Percentiles rank a stretch among this genome's conserved stretches.
These are phyloP conservation scores for Hymenoscyphus repandus DNA, from an alignment of 2,329 filamentous ascomycete species.

Conservation along the genomic window DNA sequence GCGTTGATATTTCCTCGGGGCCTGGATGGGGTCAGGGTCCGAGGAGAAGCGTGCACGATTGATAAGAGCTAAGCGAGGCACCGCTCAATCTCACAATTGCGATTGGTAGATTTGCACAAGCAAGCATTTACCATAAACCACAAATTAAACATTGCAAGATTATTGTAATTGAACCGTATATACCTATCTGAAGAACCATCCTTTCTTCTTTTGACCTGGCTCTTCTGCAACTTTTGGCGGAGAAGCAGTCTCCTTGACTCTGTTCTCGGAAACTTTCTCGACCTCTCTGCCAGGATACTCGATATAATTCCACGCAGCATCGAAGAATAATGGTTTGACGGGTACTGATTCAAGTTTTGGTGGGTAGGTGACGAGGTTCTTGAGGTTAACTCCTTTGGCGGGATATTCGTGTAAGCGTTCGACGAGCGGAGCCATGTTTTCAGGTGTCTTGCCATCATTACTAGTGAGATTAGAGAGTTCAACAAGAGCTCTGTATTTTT, in stretches of 20 bases:
- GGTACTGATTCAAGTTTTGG: conserved; percentile 78
- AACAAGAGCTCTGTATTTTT: conserved; percentile 79
- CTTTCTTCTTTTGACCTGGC: conserved; percentile 54
- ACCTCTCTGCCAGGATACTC: conserved; percentile 68
- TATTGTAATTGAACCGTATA: not conserved
- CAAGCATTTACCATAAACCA: not conserved
- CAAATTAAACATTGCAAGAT: not conserved
- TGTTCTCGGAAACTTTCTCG: conserved; percentile 24
- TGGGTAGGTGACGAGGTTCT: conserved; percentile 80
- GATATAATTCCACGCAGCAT: conserved; percentile 97
- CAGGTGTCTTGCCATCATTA: conserved; percentile 32
- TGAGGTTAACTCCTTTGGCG: conserved; percentile 60
- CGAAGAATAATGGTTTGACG: conserved; percentile 91
- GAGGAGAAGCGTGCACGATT: too few relatives aligned
- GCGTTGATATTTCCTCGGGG: too few relatives aligned
- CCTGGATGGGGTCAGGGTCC: too few relatives aligned
- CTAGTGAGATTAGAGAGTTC: conserved; percentile 64
- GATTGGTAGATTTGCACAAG: not conserved
- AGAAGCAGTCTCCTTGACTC: conserved; percentile 18
- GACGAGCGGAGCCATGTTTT: conserved; percentile 54
- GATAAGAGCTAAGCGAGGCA: too few relatives aligned
- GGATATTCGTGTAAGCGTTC: conserved; percentile 75
- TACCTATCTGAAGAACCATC: conserved; percentile 64
- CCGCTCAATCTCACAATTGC: too few relatives aligned
- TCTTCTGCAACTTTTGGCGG: conserved; percentile 31